These are phyloP conservation scores for Amaranthus palmeri DNA, from an alignment of 148 eudicot genomes.

Conservation along the genomic window DNA sequence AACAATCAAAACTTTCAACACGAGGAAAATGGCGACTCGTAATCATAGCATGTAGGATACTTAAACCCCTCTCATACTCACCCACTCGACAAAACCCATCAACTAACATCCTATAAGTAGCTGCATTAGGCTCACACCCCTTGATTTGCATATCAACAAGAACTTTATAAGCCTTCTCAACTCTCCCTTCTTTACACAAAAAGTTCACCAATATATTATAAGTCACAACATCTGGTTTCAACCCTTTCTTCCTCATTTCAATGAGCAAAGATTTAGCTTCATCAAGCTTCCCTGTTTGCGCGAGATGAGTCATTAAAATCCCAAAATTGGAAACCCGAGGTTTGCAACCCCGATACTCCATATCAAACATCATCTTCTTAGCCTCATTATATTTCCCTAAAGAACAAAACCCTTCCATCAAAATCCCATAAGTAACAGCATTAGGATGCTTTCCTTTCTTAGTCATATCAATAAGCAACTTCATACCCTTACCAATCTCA, in stretches of 20 bases:
- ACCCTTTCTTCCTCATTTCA: constrained; percentile 74
- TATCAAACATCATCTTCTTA: constrained; percentile 89
- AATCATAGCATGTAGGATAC: constrained; percentile 71
- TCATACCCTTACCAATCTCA: constrained; percentile 53
- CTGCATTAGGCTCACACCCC: constrained; percentile 81
- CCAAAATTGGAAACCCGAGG: constrained; percentile 55
- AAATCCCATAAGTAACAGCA: constrained; percentile 55
- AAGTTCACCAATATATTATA: constrained; percentile 66
- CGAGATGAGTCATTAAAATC: constrained; percentile 76
- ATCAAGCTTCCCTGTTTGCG: constrained; percentile 48
- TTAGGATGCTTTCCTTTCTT: constrained; percentile 52
- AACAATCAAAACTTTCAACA: constrained; percentile 50
- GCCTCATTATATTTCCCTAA: constrained; percentile 62
- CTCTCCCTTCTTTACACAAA: constrained; percentile 54
- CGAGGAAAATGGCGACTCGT: constrained; percentile 66
- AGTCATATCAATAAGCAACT: constrained; percentile 56
- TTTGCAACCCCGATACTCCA: constrained; percentile 88
- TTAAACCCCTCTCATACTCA: constrained; percentile 54
- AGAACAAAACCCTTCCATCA: constrained; percentile 87
- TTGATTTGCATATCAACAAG: constrained; percentile 78
- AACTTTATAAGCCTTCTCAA: constrained; percentile 65
- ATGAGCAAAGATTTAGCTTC: constrained; percentile 62
- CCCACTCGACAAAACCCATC: constrained; percentile 66
- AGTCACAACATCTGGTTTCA: constrained; percentile 72
- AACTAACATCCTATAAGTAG: constrained; percentile 77